Evolutionary conservation across 495 filamentous ascomycete species (phyloP).

Genomic region (Cryomyces minteri): DNA sequence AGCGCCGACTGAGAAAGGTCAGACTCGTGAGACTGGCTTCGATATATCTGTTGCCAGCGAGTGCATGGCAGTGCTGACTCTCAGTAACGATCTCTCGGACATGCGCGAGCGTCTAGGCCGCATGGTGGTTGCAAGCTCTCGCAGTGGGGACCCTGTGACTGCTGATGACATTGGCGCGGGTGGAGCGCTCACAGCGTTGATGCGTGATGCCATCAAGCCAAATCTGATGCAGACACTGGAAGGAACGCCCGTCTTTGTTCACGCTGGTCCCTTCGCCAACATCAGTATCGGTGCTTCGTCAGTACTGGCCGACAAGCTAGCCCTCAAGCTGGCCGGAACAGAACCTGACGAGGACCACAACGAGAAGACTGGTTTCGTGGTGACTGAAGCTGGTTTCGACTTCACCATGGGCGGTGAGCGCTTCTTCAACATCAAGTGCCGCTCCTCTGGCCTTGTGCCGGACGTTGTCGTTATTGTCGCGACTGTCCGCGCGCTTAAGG

Average conservation of each 20-base stretch:
- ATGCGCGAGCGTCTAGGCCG: constrained; percentile 87
- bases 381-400: constrained; percentile 96
- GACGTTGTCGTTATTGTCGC: constrained; percentile 91
- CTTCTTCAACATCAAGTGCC: constrained; percentile 99
- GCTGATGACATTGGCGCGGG: constrained; percentile 90
- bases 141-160: constrained; percentile 74
- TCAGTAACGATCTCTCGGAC: constrained; percentile 72
- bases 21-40: constrained; percentile 71
- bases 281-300: constrained; percentile 95
- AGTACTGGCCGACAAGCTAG: constrained; percentile 85
- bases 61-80: constrained; percentile 93
- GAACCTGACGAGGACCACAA: constrained; percentile 83
- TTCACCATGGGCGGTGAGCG: constrained; percentile 99
- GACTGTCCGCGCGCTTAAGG: constrained; percentile 88
- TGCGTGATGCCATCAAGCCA: constrained; percentile 97
- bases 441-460: constrained; percentile 77
- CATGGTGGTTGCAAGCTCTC: constrained; percentile 90
- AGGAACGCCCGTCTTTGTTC: constrained; percentile 91
- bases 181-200: constrained; percentile 80
- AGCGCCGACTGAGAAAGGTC: constrained; percentile 77
- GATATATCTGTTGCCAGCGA: constrained; percentile 96
- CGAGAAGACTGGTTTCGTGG: constrained; percentile 79
- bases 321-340: constrained; percentile 86
- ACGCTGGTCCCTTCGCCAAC: constrained; percentile 94
- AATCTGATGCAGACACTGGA: constrained; percentile 98